phyloP scores from a whole-genome alignment of 2,329 filamentous ascomycete species.

The Bipolaris zeicola region DNA sequence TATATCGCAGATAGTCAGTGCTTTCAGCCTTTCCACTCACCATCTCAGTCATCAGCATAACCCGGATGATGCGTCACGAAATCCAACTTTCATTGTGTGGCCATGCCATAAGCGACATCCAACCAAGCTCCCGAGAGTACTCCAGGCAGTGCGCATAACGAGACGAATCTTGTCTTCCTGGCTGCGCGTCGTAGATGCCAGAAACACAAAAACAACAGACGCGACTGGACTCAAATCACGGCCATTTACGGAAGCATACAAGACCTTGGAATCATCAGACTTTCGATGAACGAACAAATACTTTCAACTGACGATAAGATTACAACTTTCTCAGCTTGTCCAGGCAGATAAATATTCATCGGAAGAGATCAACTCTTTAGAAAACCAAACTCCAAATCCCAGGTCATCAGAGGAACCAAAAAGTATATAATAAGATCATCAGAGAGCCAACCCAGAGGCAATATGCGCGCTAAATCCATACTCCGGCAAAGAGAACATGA shows the following conservation, averaged over 20 bases:
- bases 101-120: not conserved
- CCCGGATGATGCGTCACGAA: not conserved
- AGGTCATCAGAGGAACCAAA: slow-evolving; percentile 3
- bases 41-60: not conserved
- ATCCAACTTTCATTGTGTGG: not conserved
- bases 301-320: slow-evolving; percentile 4
- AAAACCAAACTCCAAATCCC: slow-evolving; percentile 5
- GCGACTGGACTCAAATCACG: not conserved
- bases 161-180: not conserved
- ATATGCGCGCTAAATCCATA: slow-evolving; percentile 17
- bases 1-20: slow-evolving; percentile 1
- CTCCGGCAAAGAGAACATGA: slow-evolving; percentile 13
- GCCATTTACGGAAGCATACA: not conserved
- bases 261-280: not conserved
- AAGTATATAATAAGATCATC: slow-evolving; percentile 6
- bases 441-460: slow-evolving; percentile 4
- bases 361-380: not conserved
- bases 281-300: not conserved
- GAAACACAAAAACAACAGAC: not conserved
- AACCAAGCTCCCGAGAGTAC: not conserved
- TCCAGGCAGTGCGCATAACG: not conserved
- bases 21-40: slow-evolving; percentile 2
- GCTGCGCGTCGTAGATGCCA: not conserved
- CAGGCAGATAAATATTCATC: not conserved
- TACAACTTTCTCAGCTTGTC: not conserved